Evolutionary conservation across 2,329 filamentous ascomycete species (phyloP).

Genomic region (Phialophora expanda): DNA sequence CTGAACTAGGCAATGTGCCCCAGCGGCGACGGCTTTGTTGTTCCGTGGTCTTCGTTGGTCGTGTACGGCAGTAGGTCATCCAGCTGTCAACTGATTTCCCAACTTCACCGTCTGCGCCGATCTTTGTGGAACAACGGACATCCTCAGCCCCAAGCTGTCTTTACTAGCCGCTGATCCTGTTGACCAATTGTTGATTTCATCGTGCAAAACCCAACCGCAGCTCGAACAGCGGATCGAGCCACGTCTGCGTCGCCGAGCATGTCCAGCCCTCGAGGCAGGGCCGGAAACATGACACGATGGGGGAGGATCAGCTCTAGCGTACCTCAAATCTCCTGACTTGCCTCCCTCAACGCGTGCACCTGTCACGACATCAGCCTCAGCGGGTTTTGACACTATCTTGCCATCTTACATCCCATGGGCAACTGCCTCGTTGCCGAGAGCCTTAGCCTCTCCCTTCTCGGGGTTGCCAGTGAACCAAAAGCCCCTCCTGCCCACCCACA

Average conservation of each 20-base stretch:
- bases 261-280: not conserved
- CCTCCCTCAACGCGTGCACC: constrained; percentile 5
- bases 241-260: constrained; percentile 1
- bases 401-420: constrained; percentile 5
- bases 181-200: not conserved
- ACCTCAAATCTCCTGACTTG: constrained; percentile 18
- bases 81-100: not conserved
- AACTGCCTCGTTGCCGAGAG: not conserved
- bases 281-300: constrained; percentile 6
- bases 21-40: not conserved
- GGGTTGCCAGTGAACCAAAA: constrained; percentile 1
- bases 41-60: not conserved
- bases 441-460: not conserved
- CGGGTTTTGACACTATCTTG: not conserved
- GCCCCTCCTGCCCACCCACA: constrained; percentile 10
- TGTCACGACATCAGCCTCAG: constrained; percentile 2
- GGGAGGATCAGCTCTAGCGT: constrained; percentile 7
- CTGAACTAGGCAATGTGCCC: not conserved
- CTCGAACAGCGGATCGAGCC: not conserved
- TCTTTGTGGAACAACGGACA: not conserved
- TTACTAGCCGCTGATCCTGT: constrained; percentile 6
- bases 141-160: not conserved
- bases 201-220: not conserved
- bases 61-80: not conserved
- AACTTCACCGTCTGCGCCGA: not conserved